Evolutionary conservation across 2,329 filamentous ascomycete species (phyloP).

Genomic region (Phyllosticta capitalensis): DNA sequence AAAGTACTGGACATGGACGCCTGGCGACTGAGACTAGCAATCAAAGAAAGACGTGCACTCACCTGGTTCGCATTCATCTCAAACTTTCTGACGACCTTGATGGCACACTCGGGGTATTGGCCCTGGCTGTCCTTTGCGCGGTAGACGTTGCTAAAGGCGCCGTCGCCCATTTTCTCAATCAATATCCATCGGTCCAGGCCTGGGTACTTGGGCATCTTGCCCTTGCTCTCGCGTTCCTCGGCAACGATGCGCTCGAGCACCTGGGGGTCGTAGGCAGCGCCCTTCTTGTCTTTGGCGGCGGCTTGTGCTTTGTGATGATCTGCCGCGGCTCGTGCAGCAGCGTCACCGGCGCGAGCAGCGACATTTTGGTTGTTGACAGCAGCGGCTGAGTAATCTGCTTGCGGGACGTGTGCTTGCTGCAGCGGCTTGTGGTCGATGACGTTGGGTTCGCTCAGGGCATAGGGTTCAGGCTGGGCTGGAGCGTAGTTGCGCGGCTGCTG

Average conservation of each 20-base stretch:
- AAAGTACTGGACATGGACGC: constrained; percentile 7
- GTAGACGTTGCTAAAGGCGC: constrained; percentile 98
- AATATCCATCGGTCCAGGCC: constrained; percentile 79
- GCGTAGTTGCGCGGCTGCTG: constrained; percentile 29
- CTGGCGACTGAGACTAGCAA: constrained; percentile 3
- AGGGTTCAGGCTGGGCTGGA: constrained; percentile 40
- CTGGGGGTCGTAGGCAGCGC: constrained; percentile 45
- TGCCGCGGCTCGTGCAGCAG: constrained; percentile 53
- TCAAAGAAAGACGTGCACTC: constrained; percentile 42
- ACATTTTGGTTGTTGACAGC: constrained; percentile 55
- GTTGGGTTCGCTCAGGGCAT: constrained; percentile 51
- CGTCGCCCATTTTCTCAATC: constrained; percentile 96
- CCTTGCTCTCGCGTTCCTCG: constrained; percentile 78
- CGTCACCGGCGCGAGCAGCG: constrained; percentile 57
- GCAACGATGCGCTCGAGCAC: constrained; percentile 80
- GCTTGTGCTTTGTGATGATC: constrained; percentile 48
- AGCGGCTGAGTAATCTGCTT: constrained; percentile 50
- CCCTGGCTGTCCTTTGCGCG: constrained; percentile 69
- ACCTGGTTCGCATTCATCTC: constrained; percentile 99
- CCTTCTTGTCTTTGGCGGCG: constrained; percentile 36
- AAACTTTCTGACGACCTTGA: constrained; percentile 97
- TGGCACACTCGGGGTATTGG: constrained; percentile 71
- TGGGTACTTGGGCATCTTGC: constrained; percentile 78
- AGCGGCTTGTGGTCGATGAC: constrained; percentile 49
- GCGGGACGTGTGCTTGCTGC: constrained; percentile 41